phyloP scores from a whole-genome alignment of 345 rosid genomes.

The Populus pruinosa region DNA sequence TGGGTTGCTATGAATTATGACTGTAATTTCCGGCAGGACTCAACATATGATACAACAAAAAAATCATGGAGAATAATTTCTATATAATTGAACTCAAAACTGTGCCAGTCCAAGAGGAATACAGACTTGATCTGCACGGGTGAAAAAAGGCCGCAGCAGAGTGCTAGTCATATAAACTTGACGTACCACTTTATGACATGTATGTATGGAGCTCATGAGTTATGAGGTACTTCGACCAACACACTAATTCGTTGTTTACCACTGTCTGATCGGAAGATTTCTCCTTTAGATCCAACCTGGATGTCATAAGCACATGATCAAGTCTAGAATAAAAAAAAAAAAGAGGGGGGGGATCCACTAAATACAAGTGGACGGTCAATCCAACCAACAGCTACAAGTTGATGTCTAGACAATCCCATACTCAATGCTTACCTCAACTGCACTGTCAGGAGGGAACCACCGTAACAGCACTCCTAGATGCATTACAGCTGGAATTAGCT shows the following conservation, averaged over 20 bases:
- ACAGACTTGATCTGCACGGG: neutral
- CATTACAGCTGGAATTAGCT: conserved; percentile 86
- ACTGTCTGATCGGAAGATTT: conserved; percentile 49
- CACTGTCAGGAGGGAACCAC: conserved; percentile 79
- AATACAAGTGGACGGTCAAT: neutral
- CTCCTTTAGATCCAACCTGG: conserved; percentile 90
- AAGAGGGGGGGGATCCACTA: neutral
- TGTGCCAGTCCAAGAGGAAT: neutral
- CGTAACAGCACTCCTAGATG: conserved; percentile 84
- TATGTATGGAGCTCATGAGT: conserved; percentile 15
- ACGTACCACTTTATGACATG: neutral
- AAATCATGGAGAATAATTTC: conserved; percentile 1
- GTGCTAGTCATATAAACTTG: neutral
- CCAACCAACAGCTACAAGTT: neutral
- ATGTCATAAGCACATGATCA: conserved; percentile 32
- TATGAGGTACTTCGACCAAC: conserved; percentile 20
- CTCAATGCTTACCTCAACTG: conserved; percentile 58
- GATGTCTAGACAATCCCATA: neutral
- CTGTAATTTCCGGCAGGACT: neutral
- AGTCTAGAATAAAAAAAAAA: neutral
- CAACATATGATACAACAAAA: conserved; percentile 11
- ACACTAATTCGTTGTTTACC: conserved; percentile 22
- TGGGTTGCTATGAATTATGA: neutral
- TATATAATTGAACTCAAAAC: neutral
- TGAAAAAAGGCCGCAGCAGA: neutral